Conservation (phyloP, 129 eudicot genomes). For the Pulicaria dysenterica region DNA sequence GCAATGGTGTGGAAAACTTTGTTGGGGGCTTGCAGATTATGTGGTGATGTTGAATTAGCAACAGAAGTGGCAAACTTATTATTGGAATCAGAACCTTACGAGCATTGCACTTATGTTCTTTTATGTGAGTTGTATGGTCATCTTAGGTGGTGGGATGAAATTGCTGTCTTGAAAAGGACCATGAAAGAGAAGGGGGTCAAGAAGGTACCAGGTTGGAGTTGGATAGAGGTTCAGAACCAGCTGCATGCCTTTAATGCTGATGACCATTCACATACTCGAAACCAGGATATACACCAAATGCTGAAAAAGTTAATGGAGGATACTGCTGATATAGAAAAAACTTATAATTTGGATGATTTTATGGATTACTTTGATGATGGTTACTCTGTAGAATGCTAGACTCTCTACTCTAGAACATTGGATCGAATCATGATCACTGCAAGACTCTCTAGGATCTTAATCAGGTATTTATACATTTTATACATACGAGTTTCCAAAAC, state of each 20-base stretch:
- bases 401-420: neutral
- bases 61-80: constrained; percentile 51
- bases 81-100: constrained; percentile 71
- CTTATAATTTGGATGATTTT: neutral
- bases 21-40: constrained; percentile 79
- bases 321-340: constrained; percentile 34
- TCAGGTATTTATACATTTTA: neutral
- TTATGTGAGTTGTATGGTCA: constrained; percentile 83
- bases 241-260: constrained; percentile 78
- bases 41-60: constrained; percentile 81
- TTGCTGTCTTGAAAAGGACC: constrained; percentile 57
- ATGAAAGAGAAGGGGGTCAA: constrained; percentile 87
- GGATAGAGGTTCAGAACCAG: constrained; percentile 71
- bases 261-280: constrained; percentile 57
- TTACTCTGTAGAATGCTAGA: constrained; percentile 8
- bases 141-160: constrained; percentile 70
- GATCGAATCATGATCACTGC: constrained; percentile 15
- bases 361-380: constrained; percentile 14
- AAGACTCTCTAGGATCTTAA: constrained; percentile 23
- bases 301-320: constrained; percentile 39
- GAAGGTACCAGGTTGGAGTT: constrained; percentile 96
- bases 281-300: constrained; percentile 46
- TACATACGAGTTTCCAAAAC: too few species aligned
- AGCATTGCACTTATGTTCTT: constrained; percentile 84
- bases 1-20: constrained; percentile 90